Evolutionary conservation across 2,329 filamentous ascomycete genomes (phyloP).

Genomic region (Fusarium pseudonygamai): DNA sequence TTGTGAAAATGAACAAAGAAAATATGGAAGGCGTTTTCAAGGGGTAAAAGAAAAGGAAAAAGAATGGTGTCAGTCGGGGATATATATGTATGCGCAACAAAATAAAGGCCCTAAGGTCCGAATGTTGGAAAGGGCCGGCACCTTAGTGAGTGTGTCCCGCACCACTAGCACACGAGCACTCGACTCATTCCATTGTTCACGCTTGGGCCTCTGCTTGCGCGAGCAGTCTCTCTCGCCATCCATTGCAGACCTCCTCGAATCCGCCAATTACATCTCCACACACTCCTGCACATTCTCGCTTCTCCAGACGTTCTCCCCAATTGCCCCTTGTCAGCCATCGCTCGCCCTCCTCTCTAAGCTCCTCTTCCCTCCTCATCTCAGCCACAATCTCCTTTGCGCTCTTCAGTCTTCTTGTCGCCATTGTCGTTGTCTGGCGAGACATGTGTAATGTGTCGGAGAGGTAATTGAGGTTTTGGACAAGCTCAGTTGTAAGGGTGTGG

Average conservation of each 20-base stretch:
- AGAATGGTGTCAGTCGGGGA: constrained; percentile 5
- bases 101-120: not conserved
- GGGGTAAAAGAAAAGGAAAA: constrained; percentile 4
- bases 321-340: constrained; percentile 82
- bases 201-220: constrained; percentile 66
- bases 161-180: constrained; percentile 16
- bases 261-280: constrained; percentile 90
- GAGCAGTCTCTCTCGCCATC: constrained; percentile 81
- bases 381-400: constrained; percentile 85
- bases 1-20: constrained; percentile 19
- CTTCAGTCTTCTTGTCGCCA: constrained; percentile 80
- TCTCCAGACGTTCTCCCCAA: constrained; percentile 80
- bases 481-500: constrained; percentile 75
- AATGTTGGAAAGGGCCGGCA: constrained; percentile 8
- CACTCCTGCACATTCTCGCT: constrained; percentile 82
- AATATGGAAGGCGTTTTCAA: constrained; percentile 8
- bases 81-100: constrained; percentile 8
- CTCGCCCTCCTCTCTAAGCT: constrained; percentile 83
- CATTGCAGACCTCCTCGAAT: constrained; percentile 89
- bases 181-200: constrained; percentile 24
- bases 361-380: constrained; percentile 85
- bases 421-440: constrained; percentile 86
- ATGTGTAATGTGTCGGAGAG: constrained; percentile 94
- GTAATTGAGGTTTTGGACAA: constrained; percentile 83
- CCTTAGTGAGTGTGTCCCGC: constrained; percentile 20